Conservation (phyloP, 495 filamentous ascomycete species). For the Oidiodendron maius region DNA sequence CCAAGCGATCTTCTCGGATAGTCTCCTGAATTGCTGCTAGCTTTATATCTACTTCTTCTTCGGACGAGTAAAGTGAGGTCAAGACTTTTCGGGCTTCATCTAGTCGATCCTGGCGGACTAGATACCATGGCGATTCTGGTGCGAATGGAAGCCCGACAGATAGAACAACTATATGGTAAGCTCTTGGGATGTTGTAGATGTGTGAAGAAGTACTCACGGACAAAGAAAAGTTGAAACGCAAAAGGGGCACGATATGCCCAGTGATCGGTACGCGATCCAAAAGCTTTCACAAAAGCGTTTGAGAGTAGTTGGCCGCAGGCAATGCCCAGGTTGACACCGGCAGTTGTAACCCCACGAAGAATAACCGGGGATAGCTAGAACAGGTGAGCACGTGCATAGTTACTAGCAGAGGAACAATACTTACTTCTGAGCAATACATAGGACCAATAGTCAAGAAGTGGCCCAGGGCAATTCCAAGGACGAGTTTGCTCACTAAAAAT, state of each 20-base stretch:
- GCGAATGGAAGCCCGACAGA: constrained; percentile 34
- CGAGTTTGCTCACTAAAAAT: constrained; percentile 29
- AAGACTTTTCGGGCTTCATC: constrained; percentile 28
- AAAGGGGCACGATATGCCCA: constrained; percentile 30
- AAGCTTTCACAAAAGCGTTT: constrained; percentile 33
- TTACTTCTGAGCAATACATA: constrained; percentile 29
- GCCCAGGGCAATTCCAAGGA: constrained; percentile 28
- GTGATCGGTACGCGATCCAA: constrained; percentile 21
- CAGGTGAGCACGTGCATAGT: too few relatives aligned
- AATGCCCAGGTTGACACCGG: constrained; percentile 35
- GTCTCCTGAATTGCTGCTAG: constrained; percentile 7
- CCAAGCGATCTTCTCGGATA: neutral
- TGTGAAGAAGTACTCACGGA: constrained; percentile 3
- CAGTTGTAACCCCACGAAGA: constrained; percentile 34
- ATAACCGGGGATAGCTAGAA: constrained; percentile 34
- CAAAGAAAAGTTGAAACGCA: constrained; percentile 31
- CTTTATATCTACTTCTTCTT: constrained; percentile 1
- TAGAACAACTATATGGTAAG: constrained; percentile 21
- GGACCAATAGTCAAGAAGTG: constrained; percentile 31
- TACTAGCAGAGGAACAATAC: too few relatives aligned
- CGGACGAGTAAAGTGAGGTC: neutral
- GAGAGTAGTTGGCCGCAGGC: constrained; percentile 34
- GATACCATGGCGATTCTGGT: constrained; percentile 46
- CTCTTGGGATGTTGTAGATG: neutral
- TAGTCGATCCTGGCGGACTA: constrained; percentile 34